phyloP scores from a whole-genome alignment of 2,329 filamentous ascomycete genomes.

The Incumbomyces delicatus region DNA sequence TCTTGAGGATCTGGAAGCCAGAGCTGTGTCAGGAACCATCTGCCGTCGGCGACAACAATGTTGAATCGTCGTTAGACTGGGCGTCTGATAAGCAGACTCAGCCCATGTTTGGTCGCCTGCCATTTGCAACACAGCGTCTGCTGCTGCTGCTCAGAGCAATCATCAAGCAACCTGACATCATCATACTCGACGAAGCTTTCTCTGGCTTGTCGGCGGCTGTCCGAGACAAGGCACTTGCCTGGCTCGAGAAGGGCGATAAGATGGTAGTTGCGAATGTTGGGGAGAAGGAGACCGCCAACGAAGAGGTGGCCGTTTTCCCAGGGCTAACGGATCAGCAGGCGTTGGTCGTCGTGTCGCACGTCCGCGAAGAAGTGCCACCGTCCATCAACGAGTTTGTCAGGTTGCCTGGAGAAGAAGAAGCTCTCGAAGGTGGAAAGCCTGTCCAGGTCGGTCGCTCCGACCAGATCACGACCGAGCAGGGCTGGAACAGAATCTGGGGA shows the following conservation, averaged over 20 bases:
- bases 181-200: constrained; percentile 81
- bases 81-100: constrained; percentile 10
- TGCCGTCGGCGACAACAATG: no score
- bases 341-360: constrained; percentile 83
- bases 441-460: constrained; percentile 13
- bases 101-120: constrained; percentile 58
- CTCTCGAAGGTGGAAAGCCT: constrained; percentile 12
- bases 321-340: constrained; percentile 66
- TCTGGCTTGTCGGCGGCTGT: constrained; percentile 73
- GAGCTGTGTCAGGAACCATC: constrained; percentile 57
- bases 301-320: constrained; percentile 28
- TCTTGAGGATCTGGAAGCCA: constrained; percentile 64
- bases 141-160: constrained; percentile 74
- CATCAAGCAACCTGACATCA: constrained; percentile 68
- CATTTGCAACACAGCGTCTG: constrained; percentile 75
- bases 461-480: constrained; percentile 12
- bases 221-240: constrained; percentile 77
- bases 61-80: constrained; percentile 15
- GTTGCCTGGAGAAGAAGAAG: constrained; percentile 45
- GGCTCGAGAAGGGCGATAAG: constrained; percentile 53
- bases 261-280: constrained; percentile 16
- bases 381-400: constrained; percentile 78
- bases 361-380: constrained; percentile 80
- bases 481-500: constrained; percentile 20
- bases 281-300: neutral